Conservation (phyloP, 164 flowering plant species). For the Akebia trifoliata region DNA sequence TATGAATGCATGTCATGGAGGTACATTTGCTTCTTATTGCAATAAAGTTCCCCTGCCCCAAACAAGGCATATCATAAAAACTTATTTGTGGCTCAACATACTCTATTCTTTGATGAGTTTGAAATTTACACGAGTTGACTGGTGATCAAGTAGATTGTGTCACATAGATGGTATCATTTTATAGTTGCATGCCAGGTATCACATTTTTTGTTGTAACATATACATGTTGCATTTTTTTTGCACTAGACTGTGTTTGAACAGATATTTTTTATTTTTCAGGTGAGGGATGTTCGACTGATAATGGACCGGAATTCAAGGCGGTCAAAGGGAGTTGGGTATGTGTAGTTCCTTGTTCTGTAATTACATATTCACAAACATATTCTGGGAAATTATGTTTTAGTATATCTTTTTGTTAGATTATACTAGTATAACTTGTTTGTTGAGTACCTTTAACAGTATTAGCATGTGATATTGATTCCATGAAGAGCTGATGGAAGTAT, state of each 20-base stretch:
- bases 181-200: constrained; percentile 15
- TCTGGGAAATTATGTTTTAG: constrained; percentile 13
- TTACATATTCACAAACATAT: constrained; percentile 4
- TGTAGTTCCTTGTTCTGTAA: constrained; percentile 9
- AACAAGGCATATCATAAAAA: constrained; percentile 30
- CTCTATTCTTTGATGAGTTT: constrained; percentile 26
- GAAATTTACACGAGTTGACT: constrained; percentile 18
- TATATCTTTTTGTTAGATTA: constrained; percentile 26
- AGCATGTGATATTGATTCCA: no score
- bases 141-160: constrained; percentile 14
- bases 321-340: constrained; percentile 99
- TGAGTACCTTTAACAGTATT: no score
- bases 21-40: constrained; percentile 37
- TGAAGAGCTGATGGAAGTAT: no score
- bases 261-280: constrained; percentile 43
- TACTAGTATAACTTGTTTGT: no score
- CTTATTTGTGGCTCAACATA: constrained; percentile 34
- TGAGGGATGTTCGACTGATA: constrained; percentile 90
- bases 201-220: constrained; percentile 4
- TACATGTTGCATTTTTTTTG: background rate
- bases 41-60: constrained; percentile 33
- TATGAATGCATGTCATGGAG: constrained; percentile 30
- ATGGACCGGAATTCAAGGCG: constrained; percentile 98
- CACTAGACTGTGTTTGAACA: background rate
- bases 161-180: constrained; percentile 9